Conservation (phyloP, 768 basidiomycete genomes). For the Leucogyrophana mollusca region DNA sequence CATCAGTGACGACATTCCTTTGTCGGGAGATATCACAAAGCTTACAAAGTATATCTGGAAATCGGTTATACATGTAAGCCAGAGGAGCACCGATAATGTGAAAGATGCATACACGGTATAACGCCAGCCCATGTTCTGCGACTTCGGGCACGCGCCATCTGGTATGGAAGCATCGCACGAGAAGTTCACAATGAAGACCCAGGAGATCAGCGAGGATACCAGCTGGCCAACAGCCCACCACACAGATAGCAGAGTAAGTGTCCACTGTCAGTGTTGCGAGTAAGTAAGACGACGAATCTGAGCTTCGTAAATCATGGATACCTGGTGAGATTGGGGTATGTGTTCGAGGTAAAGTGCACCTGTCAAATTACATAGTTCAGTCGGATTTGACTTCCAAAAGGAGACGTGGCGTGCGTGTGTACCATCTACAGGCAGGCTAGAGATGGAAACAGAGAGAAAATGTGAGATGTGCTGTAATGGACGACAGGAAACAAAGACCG, state of each 20-base stretch:
- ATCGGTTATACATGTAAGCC: background rate
- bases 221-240: constrained; percentile 57
- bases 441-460: constrained; percentile 2
- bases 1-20: constrained; percentile 3
- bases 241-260: constrained; percentile 52
- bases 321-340: constrained; percentile 41
- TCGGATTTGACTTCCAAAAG: background rate
- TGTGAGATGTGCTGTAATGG: constrained; percentile 23
- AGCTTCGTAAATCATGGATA: constrained; percentile 7
- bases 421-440: constrained; percentile 49
- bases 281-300: no score
- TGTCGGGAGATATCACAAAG: constrained; percentile 1
- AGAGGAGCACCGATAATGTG: constrained; percentile 2
- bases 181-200: constrained; percentile 55
- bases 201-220: constrained; percentile 49
- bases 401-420: constrained; percentile 11
- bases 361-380: constrained; percentile 11
- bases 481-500: constrained; percentile 18
- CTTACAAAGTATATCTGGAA: constrained; percentile 41
- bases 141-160: constrained; percentile 42
- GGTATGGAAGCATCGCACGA: constrained; percentile 39
- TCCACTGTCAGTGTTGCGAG: constrained; percentile 34
- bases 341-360: constrained; percentile 46
- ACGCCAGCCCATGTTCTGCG: constrained; percentile 61
- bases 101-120: constrained; percentile 44